These are phyloP conservation scores for Rutstroemia sp. DNA, from an alignment of 2,329 filamentous ascomycete genomes.

Conservation along the genomic window DNA sequence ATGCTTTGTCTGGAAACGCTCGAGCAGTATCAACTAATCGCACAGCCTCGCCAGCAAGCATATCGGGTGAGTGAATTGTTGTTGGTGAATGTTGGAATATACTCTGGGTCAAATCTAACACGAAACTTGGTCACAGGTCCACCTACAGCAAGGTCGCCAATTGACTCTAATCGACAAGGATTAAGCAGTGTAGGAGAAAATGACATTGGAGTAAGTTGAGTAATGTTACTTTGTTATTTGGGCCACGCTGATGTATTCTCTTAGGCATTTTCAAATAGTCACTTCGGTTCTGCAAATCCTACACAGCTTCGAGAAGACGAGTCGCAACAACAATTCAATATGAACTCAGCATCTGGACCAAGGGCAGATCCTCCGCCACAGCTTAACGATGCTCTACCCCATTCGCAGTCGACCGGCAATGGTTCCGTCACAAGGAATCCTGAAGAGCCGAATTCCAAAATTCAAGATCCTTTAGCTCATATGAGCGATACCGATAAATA, in stretches of 20 bases:
- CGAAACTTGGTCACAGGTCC: constrained; percentile 14
- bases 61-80: constrained; percentile 20
- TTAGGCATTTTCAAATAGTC: constrained; percentile 21
- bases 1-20: constrained; percentile 54
- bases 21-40: constrained; percentile 37
- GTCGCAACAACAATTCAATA: constrained; percentile 16
- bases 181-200: constrained; percentile 17
- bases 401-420: constrained; percentile 17
- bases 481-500: constrained; percentile 58
- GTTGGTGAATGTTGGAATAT: background rate
- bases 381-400: constrained; percentile 12
- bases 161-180: constrained; percentile 20
- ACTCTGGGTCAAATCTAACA: constrained; percentile 7
- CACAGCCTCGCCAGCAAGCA: constrained; percentile 24
- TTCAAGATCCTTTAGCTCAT: constrained; percentile 51
- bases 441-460: constrained; percentile 29
- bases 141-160: constrained; percentile 23
- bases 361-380: constrained; percentile 17
- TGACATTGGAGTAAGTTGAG: constrained; percentile 21
- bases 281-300: constrained; percentile 19
- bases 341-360: constrained; percentile 13
- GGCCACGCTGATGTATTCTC: background rate
- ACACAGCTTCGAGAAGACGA: constrained; percentile 18
- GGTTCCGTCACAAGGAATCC: constrained; percentile 19
- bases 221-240: background rate